Evolutionary conservation across 1,139 yeast genomes (phyloP).

Genomic region (Petasospora rhodanensis): DNA sequence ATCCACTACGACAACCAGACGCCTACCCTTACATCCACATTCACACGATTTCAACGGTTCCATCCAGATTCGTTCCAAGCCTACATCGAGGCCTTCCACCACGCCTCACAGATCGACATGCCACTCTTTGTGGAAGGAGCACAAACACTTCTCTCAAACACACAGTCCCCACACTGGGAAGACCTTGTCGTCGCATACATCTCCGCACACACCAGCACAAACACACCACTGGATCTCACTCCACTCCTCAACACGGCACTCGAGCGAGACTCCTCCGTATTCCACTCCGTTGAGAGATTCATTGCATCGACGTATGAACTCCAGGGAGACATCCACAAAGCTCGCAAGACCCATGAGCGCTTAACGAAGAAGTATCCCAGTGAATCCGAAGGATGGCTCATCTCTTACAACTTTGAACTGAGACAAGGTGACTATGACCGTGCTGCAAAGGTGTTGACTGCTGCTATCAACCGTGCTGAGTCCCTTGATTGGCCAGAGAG

Average conservation of each 20-base stretch:
- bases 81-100: constrained; percentile 9
- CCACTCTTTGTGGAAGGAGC: not conserved
- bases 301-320: constrained; percentile 32
- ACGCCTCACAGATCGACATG: not conserved
- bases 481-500: constrained; percentile 49
- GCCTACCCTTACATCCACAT: not conserved
- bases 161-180: constrained; percentile 4
- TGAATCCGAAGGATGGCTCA: constrained; percentile 48
- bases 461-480: constrained; percentile 31
- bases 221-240: not conserved
- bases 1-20: constrained; percentile 7
- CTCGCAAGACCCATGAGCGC: constrained; percentile 28
- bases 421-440: constrained; percentile 25
- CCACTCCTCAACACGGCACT: constrained; percentile 1
- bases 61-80: constrained; percentile 5
- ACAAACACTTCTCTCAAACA: not conserved
- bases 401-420: constrained; percentile 37
- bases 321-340: constrained; percentile 28
- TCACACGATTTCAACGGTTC: constrained; percentile 4
- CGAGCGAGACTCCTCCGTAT: constrained; percentile 10
- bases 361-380: constrained; percentile 30
- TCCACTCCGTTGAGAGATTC: constrained; percentile 41
- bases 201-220: not conserved
- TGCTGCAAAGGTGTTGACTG: constrained; percentile 30
- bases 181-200: constrained; percentile 3